These are phyloP conservation scores for Omphalea diandra DNA, from an alignment of 441 rosid species.

Conservation along the genomic window DNA sequence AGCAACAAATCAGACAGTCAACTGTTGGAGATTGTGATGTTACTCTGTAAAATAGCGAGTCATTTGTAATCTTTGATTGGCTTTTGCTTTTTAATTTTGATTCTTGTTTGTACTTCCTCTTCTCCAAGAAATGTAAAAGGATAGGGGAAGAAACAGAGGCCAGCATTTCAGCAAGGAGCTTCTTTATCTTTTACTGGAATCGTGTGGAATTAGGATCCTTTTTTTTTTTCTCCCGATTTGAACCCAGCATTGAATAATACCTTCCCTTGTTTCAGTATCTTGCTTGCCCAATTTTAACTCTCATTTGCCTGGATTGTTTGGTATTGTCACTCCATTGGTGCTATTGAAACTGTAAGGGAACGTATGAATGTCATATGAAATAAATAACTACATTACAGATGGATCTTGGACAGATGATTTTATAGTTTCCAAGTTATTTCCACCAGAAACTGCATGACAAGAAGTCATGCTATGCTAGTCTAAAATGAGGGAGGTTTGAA, in stretches of 20 bases:
- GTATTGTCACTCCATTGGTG: background rate
- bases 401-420: background rate
- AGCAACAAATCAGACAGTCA: slow-evolving; percentile 28
- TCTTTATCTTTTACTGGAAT: slow-evolving; percentile 2
- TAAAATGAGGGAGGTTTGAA: slow-evolving; percentile 35
- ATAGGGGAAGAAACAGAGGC: slow-evolving; percentile 8
- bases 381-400: background rate
- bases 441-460: no score
- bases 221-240: background rate
- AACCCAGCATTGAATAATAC: slow-evolving; percentile 11
- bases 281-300: background rate
- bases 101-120: slow-evolving; percentile 23
- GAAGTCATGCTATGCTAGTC: slow-evolving; percentile 10
- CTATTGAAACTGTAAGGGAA: background rate
- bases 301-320: background rate
- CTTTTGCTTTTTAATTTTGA: slow-evolving; percentile 14
- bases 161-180: slow-evolving; percentile 4
- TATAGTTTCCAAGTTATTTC: background rate
- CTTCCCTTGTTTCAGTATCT: no score
- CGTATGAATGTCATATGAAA: background rate
- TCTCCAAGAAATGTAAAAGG: slow-evolving; percentile 5
- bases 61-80: slow-evolving; percentile 31
- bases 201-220: slow-evolving; percentile 4
- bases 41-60: slow-evolving; percentile 33
- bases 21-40: slow-evolving; percentile 22